Evolutionary conservation across 495 filamentous ascomycete genomes (phyloP), one percentile per base, ranked within the genome.

Genomic region (Podospora fimiseda): DNA sequence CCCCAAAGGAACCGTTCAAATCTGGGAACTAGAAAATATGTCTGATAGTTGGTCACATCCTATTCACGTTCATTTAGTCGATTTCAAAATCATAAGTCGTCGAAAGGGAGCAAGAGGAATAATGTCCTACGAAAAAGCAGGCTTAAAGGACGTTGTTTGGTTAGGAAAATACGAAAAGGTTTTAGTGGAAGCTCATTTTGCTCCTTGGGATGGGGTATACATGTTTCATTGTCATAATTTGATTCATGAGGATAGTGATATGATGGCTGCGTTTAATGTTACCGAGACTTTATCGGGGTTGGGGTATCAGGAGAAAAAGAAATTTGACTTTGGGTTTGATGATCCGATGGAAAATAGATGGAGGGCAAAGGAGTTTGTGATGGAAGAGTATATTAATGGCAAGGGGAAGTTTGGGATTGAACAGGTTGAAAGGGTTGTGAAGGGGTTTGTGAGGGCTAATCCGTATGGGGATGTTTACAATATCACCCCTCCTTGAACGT

Each of bases 221-320:
- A 78, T 74, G 74, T 73, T 74, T 56, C 72, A 74, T 46, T 77
- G 74, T 61, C 77, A 80, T 58, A 80, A 80, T 52, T 59, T 78
- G 36, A 64, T 80, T 40, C 79, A 80, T 56, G 77, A 80, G 55
- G 78, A 79, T 51, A 62, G 79, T 53, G 77, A 76, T 48, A 80
- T 80, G 78, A 79, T 80, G 77, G 76, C 66, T 3, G 78, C 76
- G 8, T 79, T 81, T 60, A 81, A 80, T 52, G 70, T 78, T 13
- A 70, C 73, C 5, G 11, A 33, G 27, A 62, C 48, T 13, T 60
- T 77, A 6, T 40, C 57, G 5, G 60, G 68, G 43, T 70, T 68
- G 43, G 73, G 72, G 15, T 78, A 78, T 53, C 60, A 66, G 9
- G 65, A 75, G 50, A 67, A 57, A 1, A 11, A 9, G 15, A n/a